phyloP scores from a whole-genome alignment of 495 filamentous ascomycete genomes.

The Penicillium argentinense region DNA sequence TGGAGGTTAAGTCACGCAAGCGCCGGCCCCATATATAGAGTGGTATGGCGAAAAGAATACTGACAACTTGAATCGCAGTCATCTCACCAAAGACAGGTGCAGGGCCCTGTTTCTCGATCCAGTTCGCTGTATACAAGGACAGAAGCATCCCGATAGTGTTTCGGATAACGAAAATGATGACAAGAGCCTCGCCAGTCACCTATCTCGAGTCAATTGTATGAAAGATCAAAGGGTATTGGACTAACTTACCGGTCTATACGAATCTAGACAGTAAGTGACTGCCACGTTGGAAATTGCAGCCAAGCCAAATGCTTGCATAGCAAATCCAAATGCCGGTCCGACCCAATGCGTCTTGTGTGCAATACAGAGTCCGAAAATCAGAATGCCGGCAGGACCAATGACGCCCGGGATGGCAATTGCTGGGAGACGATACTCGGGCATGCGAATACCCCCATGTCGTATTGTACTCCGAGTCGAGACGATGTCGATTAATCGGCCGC shows the following conservation, averaged over 20 bases:
- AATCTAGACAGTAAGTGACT: slow-evolving; percentile 34
- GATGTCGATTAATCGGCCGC: slow-evolving; percentile 33
- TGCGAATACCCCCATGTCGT: slow-evolving; percentile 22
- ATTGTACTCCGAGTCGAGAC: slow-evolving; percentile 29
- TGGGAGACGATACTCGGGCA: slow-evolving; percentile 32
- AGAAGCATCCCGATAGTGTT: slow-evolving; percentile 36
- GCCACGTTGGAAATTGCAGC: slow-evolving; percentile 36
- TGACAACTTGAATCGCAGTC: slow-evolving; percentile 28
- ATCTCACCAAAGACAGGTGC: slow-evolving; percentile 32
- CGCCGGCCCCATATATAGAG: slow-evolving; percentile 25
- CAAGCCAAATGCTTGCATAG: slow-evolving; percentile 36
- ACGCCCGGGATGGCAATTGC: slow-evolving; percentile 28
- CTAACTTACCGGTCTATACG: slow-evolving; percentile 27
- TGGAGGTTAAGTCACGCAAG: slow-evolving; percentile 18
- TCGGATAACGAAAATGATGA: slow-evolving; percentile 35
- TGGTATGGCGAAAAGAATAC: slow-evolving; percentile 26
- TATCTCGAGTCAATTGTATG: not conserved
- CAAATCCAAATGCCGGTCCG: slow-evolving; percentile 33
- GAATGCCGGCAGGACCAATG: slow-evolving; percentile 27
- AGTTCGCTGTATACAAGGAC: slow-evolving; percentile 29
- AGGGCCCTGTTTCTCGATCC: slow-evolving; percentile 28
- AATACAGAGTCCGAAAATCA: slow-evolving; percentile 33
- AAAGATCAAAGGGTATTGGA: not conserved
- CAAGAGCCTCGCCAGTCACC: slow-evolving; percentile 31
- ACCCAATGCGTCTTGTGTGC: slow-evolving; percentile 31